These are phyloP conservation scores for Leishmania major DNA, from an alignment of 208 protist genomes.

Conservation along the genomic window DNA sequence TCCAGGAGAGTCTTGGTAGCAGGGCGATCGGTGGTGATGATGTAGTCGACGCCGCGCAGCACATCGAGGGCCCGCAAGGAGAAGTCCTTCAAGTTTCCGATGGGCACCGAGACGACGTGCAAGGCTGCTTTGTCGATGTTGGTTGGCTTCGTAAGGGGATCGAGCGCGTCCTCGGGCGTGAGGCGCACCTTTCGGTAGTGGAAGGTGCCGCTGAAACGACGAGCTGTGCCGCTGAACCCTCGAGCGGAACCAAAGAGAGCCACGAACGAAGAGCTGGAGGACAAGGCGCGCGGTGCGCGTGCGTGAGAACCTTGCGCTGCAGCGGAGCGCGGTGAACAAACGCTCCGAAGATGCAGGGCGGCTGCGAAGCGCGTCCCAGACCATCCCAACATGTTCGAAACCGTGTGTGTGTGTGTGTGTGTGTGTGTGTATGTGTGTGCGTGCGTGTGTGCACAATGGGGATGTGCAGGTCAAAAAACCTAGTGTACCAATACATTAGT, in stretches of 20 bases:
- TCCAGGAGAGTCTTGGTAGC: slow-evolving; percentile 87
- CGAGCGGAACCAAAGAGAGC: slow-evolving; percentile 4
- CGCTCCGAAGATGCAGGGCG: neutral
- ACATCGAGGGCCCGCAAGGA: slow-evolving; percentile 83
- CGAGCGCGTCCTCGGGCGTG: slow-evolving; percentile 66
- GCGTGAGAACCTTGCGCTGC: neutral
- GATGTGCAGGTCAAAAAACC: neutral
- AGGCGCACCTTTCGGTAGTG: slow-evolving; percentile 63
- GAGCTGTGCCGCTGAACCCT: slow-evolving; percentile 16
- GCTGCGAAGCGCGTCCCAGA: neutral
- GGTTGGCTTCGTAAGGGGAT: slow-evolving; percentile 82
- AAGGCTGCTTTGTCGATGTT: slow-evolving; percentile 75
- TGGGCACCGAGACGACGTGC: slow-evolving; percentile 90
- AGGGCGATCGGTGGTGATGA: slow-evolving; percentile 80
- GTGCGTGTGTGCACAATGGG: neutral
- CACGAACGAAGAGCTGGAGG: neutral
- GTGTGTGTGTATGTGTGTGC: neutral
- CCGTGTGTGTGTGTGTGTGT: neutral
- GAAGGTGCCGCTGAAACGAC: slow-evolving; percentile 29
- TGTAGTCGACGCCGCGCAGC: slow-evolving; percentile 88
- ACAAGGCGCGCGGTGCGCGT: no score
- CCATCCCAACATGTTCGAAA: slow-evolving; percentile 11
- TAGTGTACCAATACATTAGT: neutral
- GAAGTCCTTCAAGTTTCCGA: slow-evolving; percentile 94
- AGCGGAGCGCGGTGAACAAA: neutral